Base-by-base conservation (phyloP, 2,329 filamentous ascomycete genomes). In the Xylogone sp. region DNA sequence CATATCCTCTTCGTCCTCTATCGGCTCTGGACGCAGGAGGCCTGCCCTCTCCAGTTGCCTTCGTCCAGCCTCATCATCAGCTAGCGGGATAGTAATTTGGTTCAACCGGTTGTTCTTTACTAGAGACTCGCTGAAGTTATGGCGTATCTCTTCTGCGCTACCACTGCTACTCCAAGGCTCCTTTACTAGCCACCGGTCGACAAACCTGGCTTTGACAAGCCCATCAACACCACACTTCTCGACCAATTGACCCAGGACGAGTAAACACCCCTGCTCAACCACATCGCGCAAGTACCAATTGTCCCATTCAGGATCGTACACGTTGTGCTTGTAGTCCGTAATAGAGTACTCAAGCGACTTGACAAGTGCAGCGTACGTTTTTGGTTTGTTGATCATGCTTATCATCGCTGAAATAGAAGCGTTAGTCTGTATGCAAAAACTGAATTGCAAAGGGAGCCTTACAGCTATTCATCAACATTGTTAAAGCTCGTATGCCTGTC, bases 101-200 rank as follows among this genome's bases (percentile, higher is more conserved):
- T 24, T 72, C 66, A 67, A 47, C 8, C 57, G 58, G 18, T 59
- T 58, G 19, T 53, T 50, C 27, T 55, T 61, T 2, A 48, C 51
- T 18, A 65, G 50, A 20, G 58, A 61, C 20, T 58, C 54, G 31
- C 66, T 68, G 60, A 84, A 86, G 58, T 79, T 83, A 16, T 64
- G 68, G n/a, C 69, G 71, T 42, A 75, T 71, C 53, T 83, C 77
- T 50, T 78, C 74, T 50, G 79, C 75, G 2, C 76, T 69, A 1
- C 68, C 69, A 18, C 75, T 71, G 10, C 8, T 39, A 19, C 86
- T 87, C 74, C 87, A 91, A 7, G 82, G 79, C 65, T 91, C 89
- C 59, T 81, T 83, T 29, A 75, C 78, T n/a, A 92, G 76, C 88
- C 88, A 92, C 51, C 81, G 82, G 54, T 86, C 83, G 39, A 92